Conservation (phyloP, 2,329 filamentous ascomycete genomes). For the Ophiostoma quercus region DNA sequence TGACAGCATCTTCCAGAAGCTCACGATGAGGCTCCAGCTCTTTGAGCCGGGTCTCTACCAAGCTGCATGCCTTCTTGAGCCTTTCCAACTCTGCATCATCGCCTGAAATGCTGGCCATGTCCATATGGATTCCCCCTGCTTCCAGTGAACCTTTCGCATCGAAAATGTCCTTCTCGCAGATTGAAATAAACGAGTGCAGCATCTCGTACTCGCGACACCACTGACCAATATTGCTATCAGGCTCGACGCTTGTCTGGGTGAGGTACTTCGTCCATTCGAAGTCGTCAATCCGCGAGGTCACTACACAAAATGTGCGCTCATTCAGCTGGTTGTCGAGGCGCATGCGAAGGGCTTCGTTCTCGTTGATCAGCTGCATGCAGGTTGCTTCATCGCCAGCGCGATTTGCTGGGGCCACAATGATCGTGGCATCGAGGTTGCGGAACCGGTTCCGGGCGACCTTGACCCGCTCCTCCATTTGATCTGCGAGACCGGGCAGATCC, state of each 20-base stretch:
- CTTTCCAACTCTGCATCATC: not conserved
- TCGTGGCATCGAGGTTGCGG: conserved; percentile 29
- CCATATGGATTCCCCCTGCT: not conserved
- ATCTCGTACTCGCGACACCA: not conserved
- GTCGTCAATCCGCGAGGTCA: conserved; percentile 33
- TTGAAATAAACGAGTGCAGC: not conserved
- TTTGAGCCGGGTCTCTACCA: not conserved
- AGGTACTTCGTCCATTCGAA: conserved; percentile 27
- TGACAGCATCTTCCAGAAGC: not conserved
- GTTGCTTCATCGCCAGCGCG: conserved; percentile 33
- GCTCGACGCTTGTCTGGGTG: not conserved
- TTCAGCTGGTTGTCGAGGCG: conserved; percentile 31
- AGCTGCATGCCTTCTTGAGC: not conserved
- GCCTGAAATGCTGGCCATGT: not conserved
- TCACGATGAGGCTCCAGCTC: not conserved
- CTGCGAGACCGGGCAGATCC: conserved; percentile 50
- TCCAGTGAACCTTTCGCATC: not conserved
- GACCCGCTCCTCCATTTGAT: conserved; percentile 33
- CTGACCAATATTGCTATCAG: not conserved
- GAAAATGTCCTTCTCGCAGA: not conserved
- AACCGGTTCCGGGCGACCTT: conserved; percentile 28
- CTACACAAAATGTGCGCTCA: conserved; percentile 28
- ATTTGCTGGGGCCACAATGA: conserved; percentile 30
- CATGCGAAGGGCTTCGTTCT: conserved; percentile 31
- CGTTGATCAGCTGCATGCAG: conserved; percentile 28